Evolutionary conservation across 2,329 filamentous ascomycete species (phyloP).

Genomic region (Epichloe scottii): DNA sequence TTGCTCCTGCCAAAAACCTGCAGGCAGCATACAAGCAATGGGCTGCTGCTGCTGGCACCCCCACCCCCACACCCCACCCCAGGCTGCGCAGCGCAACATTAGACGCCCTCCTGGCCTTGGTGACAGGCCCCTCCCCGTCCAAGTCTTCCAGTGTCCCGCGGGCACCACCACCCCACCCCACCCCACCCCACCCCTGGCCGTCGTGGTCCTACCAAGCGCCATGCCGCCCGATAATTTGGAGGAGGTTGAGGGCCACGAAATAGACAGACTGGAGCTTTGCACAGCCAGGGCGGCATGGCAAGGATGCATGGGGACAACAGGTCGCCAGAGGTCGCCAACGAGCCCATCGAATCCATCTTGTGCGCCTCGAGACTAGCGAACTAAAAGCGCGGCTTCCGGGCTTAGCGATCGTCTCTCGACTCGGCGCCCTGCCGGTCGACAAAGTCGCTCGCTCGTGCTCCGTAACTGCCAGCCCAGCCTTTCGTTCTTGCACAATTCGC

Average conservation of each 20-base stretch:
- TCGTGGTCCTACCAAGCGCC: slow-evolving; percentile 6
- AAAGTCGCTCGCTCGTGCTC: background rate
- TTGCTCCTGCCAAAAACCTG: too few species aligned
- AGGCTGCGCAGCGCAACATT: too few species aligned
- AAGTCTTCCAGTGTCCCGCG: background rate
- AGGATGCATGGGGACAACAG: background rate
- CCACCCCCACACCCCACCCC: too few species aligned
- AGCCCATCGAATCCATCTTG: background rate
- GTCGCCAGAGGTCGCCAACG: background rate
- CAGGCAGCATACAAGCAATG: too few species aligned
- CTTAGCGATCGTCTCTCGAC: slow-evolving; percentile 10
- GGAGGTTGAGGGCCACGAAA: background rate
- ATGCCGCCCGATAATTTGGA: slow-evolving; percentile 7
- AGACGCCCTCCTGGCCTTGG: too few species aligned
- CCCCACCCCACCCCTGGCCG: background rate
- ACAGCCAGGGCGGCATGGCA: background rate
- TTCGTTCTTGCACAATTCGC: background rate
- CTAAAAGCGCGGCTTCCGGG: slow-evolving; percentile 10
- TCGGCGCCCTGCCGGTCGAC: slow-evolving; percentile 4
- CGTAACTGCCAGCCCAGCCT: background rate
- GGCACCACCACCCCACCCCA: background rate
- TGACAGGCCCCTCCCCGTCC: too few species aligned
- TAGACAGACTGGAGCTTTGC: background rate
- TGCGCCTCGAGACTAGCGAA: slow-evolving; percentile 7
- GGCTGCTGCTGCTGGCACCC: too few species aligned